phyloP scores from a whole-genome alignment of 208 protist genomes.

The Leishmania tropica region DNA sequence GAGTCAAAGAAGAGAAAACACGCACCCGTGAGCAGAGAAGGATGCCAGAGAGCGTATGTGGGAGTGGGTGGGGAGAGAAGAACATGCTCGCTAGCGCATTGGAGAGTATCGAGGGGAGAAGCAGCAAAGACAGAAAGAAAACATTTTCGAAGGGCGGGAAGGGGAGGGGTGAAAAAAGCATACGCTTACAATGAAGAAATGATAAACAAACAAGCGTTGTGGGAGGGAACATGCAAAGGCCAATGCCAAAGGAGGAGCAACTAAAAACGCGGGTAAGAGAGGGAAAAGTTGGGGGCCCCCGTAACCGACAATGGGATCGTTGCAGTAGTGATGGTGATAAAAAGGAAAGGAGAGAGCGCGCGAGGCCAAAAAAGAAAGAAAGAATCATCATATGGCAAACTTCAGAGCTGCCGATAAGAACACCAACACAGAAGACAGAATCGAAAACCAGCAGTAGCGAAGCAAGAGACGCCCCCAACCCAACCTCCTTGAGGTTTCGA shows the following conservation, averaged over 20 bases:
- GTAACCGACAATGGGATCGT: background rate
- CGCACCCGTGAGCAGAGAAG: background rate
- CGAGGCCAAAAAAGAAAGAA: background rate
- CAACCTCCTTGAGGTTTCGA: background rate
- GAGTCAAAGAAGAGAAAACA: background rate
- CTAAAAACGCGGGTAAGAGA: background rate
- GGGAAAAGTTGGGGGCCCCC: background rate
- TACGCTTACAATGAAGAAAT: background rate
- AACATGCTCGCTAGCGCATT: background rate
- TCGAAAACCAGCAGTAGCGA: background rate
- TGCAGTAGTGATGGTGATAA: background rate
- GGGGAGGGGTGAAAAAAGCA: background rate
- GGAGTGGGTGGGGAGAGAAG: background rate
- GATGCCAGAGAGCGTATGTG: background rate
- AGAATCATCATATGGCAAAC: background rate
- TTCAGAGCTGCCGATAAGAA: no score
- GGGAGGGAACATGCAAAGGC: background rate
- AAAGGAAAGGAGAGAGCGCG: background rate
- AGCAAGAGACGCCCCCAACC: background rate
- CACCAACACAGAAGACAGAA: background rate
- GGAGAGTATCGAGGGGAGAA: background rate
- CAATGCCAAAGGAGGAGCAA: background rate
- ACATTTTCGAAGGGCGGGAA: background rate
- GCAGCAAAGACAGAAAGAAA: conserved; percentile 1
- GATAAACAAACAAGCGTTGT: background rate